Percentiles rank a stretch among this genome's conserved stretches.
These are phyloP conservation scores for Oehlia diaphana DNA, from an alignment of 192 early-diverging fungal genomes.

Conservation along the genomic window DNA sequence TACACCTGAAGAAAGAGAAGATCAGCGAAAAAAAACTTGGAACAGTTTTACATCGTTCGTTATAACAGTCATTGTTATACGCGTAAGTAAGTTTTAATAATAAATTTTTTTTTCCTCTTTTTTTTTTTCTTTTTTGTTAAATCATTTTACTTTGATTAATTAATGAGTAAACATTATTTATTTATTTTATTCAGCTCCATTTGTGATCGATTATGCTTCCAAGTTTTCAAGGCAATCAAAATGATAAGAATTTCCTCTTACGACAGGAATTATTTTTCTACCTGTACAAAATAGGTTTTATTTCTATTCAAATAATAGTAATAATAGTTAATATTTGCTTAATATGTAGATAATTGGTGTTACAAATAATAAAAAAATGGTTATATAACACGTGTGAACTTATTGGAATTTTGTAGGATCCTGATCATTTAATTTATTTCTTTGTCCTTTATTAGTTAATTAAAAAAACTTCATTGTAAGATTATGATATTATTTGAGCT, in stretches of 20 bases:
- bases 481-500: no score
- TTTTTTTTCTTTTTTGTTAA: background rate
- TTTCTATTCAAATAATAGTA: background rate
- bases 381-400: background rate
- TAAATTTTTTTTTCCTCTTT: background rate
- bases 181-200: slow-evolving; percentile 9
- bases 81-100: background rate
- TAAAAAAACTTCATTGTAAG: no score
- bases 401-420: background rate
- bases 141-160: background rate
- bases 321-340: background rate
- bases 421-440: background rate
- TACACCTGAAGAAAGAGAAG: slow-evolving; percentile 8
- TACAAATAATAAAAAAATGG: no score
- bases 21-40: background rate
- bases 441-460: background rate
- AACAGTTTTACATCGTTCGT: background rate
- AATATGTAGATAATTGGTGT: no score
- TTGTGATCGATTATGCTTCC: background rate
- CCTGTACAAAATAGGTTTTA: no score
- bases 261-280: background rate
- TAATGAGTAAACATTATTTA: background rate
- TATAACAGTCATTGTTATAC: background rate
- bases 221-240: background rate
- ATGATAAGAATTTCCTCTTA: background rate